These are phyloP conservation scores for Clonostachys rosea DNA, from an alignment of 2,329 filamentous ascomycete species.

Conservation along the genomic window DNA sequence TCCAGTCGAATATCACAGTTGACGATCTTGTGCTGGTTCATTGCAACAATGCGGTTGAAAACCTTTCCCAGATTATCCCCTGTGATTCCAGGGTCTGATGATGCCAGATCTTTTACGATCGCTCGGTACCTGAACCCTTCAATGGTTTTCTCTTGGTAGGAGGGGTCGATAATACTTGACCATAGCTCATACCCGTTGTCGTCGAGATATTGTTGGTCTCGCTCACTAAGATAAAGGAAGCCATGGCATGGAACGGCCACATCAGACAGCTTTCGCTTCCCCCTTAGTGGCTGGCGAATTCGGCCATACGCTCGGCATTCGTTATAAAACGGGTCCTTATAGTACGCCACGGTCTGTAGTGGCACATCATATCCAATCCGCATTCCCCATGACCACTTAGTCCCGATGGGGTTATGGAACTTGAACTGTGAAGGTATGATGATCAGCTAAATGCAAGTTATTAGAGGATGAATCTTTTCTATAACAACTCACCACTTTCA, in stretches of 20 bases:
- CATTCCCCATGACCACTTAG: background rate
- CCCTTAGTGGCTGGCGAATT: constrained; percentile 1
- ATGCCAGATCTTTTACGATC: background rate
- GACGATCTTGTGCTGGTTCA: background rate
- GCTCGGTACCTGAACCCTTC: background rate
- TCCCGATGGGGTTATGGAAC: background rate
- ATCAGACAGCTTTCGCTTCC: background rate
- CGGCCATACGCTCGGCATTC: constrained; percentile 13
- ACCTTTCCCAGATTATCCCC: background rate
- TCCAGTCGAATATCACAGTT: background rate
- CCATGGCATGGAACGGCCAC: background rate
- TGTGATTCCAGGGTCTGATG: background rate
- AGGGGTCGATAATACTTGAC: background rate
- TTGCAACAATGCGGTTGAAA: background rate
- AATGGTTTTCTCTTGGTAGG: background rate
- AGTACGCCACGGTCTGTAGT: constrained; percentile 7
- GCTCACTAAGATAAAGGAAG: background rate
- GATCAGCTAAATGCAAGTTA: too few relatives aligned
- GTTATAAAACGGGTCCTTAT: constrained; percentile 12
- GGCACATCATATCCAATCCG: background rate
- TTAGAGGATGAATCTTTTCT: background rate
- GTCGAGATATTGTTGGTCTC: background rate
- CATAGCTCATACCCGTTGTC: background rate
- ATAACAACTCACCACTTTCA: background rate
- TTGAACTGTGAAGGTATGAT: background rate